phyloP scores from a whole-genome alignment of 2,329 filamentous ascomycete species.

The Corinectria fuckeliana region DNA sequence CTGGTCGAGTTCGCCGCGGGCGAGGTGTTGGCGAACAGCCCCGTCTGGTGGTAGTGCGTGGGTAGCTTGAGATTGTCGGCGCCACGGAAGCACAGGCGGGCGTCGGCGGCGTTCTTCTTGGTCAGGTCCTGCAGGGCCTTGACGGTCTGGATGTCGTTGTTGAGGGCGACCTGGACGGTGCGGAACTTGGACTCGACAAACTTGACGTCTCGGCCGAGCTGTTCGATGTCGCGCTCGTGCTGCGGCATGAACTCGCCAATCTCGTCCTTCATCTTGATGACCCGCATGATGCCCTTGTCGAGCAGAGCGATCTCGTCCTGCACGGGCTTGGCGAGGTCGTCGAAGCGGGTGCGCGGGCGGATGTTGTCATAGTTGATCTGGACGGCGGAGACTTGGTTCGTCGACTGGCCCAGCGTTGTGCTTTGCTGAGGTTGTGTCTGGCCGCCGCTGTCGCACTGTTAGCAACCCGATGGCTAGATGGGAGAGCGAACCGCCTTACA shows the following conservation, averaged over 20 bases:
- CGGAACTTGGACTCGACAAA: conserved; percentile 58
- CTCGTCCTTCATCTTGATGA: conserved; percentile 79
- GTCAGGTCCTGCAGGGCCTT: conserved; percentile 65
- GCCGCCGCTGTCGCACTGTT: conserved; percentile 36
- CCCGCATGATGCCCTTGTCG: conserved; percentile 80
- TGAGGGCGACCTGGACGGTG: conserved; percentile 52
- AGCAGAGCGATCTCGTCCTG: conserved; percentile 79
- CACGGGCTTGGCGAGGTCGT: conserved; percentile 83
- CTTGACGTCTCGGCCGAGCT: conserved; percentile 55
- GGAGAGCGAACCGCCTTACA: too few species aligned
- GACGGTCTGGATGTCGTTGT: conserved; percentile 67
- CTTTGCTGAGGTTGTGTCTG: conserved; percentile 40
- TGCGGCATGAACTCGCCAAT: conserved; percentile 72
- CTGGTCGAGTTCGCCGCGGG: conserved; percentile 39
- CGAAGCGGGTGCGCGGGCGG: conserved; percentile 87
- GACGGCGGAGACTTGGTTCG: conserved; percentile 69
- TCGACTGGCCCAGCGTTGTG: conserved; percentile 41
- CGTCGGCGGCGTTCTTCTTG: conserved; percentile 72
- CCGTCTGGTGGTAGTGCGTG: conserved; percentile 57
- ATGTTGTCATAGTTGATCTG: conserved; percentile 81
- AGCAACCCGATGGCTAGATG: conserved; percentile 12
- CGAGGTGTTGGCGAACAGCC: conserved; percentile 48
- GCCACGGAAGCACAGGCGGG: conserved; percentile 73
- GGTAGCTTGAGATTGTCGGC: conserved; percentile 79
- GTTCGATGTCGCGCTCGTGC: conserved; percentile 56